Conservation (phyloP, 2,329 filamentous ascomycete species). For the Phialophora tarda region DNA sequence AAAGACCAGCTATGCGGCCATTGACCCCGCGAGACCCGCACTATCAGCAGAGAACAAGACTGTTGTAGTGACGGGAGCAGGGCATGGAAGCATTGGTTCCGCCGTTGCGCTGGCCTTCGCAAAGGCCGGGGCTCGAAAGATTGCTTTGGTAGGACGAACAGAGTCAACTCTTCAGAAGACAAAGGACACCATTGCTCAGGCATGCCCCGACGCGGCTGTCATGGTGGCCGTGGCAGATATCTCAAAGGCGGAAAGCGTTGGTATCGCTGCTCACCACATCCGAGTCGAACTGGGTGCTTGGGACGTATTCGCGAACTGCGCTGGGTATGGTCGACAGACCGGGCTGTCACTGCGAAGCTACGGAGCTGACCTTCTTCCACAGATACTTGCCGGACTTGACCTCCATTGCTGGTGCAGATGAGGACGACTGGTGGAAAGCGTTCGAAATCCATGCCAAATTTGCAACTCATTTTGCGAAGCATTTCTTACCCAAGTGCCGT, state of each 20-base stretch:
- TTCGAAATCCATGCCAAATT: slow-evolving; percentile 59
- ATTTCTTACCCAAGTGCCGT: slow-evolving; percentile 50
- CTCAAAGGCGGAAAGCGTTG: slow-evolving; percentile 47
- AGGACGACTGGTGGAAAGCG: slow-evolving; percentile 50
- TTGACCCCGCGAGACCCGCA: slow-evolving; percentile 45
- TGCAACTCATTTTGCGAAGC: slow-evolving; percentile 40
- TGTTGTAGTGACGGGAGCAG: slow-evolving; percentile 61
- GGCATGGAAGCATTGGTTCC: slow-evolving; percentile 59
- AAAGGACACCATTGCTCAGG: slow-evolving; percentile 31
- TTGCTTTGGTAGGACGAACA: slow-evolving; percentile 52
- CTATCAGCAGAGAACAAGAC: slow-evolving; percentile 47
- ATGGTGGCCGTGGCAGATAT: slow-evolving; percentile 54
- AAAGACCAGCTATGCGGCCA: slow-evolving; percentile 48
- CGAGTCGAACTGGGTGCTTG: slow-evolving; percentile 44
- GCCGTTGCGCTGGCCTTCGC: slow-evolving; percentile 62
- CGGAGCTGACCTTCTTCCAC: neutral
- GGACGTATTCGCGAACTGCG: slow-evolving; percentile 56
- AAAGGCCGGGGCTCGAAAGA: slow-evolving; percentile 53
- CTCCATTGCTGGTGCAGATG: slow-evolving; percentile 46
- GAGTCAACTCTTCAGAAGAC: slow-evolving; percentile 42
- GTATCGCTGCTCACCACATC: slow-evolving; percentile 45
- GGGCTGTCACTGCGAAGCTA: neutral
- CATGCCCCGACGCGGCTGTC: slow-evolving; percentile 42
- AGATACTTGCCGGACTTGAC: slow-evolving; percentile 33
- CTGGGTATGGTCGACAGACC: slow-evolving; percentile 46